Evolutionary conservation across 345 rosid species (phyloP).

Genomic region (Pugionium dolabratum): DNA sequence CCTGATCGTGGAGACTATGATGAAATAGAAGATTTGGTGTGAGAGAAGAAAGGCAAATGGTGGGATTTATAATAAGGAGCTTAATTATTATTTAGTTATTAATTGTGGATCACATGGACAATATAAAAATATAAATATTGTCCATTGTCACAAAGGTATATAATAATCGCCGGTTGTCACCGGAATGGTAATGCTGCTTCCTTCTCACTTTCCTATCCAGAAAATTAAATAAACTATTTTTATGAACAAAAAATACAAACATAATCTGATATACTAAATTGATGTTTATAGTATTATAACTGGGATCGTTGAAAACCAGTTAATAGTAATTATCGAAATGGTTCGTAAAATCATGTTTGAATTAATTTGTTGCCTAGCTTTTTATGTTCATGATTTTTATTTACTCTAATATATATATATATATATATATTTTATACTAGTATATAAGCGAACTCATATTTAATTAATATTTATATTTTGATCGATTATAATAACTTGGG

Average conservation of each 20-base stretch:
- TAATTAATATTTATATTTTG: no score
- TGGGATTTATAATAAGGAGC: conserved; percentile 15
- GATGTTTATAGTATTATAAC: no score
- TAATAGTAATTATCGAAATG: no score
- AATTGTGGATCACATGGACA: conserved; percentile 10
- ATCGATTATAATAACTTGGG: no score
- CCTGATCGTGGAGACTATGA: conserved; percentile 27
- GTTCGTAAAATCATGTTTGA: background rate
- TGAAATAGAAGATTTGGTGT: conserved; percentile 10
- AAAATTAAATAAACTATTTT: no score
- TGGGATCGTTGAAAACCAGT: no score
- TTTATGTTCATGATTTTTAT: no score
- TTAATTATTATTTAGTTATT: background rate
- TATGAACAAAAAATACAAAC: no score
- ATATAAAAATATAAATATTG: conserved; percentile 1
- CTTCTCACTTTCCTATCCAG: background rate
- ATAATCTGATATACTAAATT: no score
- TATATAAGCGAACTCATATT: no score
- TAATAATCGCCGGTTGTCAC: conserved; percentile 1
- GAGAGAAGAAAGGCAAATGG: conserved; percentile 14
- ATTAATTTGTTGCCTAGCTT: background rate
- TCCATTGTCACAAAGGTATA: background rate
- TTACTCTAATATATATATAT: no score
- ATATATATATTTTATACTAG: no score
- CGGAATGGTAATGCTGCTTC: background rate